These are phyloP conservation scores for Zoysia pacifica DNA, from an alignment of 176 grass and related monocot species.

Conservation along the genomic window DNA sequence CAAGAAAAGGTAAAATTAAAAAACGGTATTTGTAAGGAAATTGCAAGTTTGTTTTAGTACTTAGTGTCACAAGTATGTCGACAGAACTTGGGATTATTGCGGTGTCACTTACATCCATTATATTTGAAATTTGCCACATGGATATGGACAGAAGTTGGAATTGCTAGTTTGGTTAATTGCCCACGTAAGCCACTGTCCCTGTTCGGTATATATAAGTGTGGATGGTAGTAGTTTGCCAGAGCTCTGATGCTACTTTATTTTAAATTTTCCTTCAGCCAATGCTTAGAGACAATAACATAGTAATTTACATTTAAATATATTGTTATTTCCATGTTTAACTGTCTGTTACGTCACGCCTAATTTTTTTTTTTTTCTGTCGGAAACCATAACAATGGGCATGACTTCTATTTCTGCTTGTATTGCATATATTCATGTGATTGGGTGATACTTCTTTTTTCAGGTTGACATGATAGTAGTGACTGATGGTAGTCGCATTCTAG, in stretches of 20 bases:
- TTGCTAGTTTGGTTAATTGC: background rate
- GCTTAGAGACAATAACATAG: background rate
- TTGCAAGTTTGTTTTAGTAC: background rate
- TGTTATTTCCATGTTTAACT: conserved; percentile 1
- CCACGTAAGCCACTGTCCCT: background rate
- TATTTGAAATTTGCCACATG: background rate
- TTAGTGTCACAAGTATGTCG: background rate
- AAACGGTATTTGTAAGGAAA: background rate
- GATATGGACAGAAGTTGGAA: background rate
- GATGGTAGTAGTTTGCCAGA: background rate
- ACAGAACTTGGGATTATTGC: background rate
- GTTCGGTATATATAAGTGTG: background rate
- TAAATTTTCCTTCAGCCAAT: conserved; percentile 5
- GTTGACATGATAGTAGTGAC: conserved; percentile 97
- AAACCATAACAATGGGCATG: background rate
- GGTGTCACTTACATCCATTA: background rate
- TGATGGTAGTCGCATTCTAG: conserved; percentile 93
- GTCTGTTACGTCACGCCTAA: background rate
- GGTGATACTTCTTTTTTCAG: conserved; percentile 40
- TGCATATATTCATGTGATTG: conserved; percentile 24
- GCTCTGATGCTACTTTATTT: conserved; percentile 1
- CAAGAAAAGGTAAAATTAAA: conserved; percentile 53
- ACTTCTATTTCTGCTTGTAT: conserved; percentile 4
- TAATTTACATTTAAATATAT: conserved; percentile 4
- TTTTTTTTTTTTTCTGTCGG: background rate